phyloP scores from a whole-genome alignment of 1,139 yeast genomes.

The Yamadazyma jaroonii region DNA sequence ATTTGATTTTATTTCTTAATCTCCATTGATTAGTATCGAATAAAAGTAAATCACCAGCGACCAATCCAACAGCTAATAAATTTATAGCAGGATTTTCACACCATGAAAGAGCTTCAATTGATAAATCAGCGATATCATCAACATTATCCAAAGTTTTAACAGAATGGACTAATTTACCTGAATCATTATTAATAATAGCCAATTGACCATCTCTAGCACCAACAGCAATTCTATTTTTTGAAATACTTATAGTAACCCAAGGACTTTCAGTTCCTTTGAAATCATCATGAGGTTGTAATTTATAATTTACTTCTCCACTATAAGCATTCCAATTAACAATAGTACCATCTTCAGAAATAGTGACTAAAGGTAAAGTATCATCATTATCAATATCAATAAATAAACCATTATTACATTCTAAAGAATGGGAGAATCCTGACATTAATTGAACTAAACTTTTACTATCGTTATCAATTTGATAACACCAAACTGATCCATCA shows the following conservation, averaged over 20 bases:
- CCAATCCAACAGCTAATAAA: conserved; percentile 79
- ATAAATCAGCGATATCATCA: conserved; percentile 68
- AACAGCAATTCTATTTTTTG: conserved; percentile 54
- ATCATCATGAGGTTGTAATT: conserved; percentile 58
- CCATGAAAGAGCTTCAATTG: conserved; percentile 88
- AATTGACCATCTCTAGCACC: conserved; percentile 89
- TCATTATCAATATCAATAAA: conserved; percentile 65
- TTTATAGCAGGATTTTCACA: conserved; percentile 56
- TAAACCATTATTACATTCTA: conserved; percentile 74
- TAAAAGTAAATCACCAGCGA: conserved; percentile 78
- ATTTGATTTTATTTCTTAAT: conserved; percentile 64
- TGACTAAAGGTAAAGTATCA: conserved; percentile 62
- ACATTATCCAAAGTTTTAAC: conserved; percentile 61
- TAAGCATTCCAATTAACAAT: conserved; percentile 89
- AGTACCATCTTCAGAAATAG: conserved; percentile 86
- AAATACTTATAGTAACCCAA: conserved; percentile 70
- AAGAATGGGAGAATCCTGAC: conserved; percentile 77
- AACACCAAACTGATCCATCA: conserved; percentile 96
- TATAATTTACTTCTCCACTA: conserved; percentile 66
- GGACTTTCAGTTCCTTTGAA: conserved; percentile 75
- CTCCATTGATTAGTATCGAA: conserved; percentile 88
- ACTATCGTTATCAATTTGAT: conserved; percentile 59
- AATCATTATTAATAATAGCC: conserved; percentile 68
- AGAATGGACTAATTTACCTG: conserved; percentile 68
- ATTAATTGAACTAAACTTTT: conserved; percentile 65